Evolutionary conservation across 768 basidiomycete genomes (phyloP), one percentile per base, ranked within the genome.

Genomic region (Mycena maculata): DNA sequence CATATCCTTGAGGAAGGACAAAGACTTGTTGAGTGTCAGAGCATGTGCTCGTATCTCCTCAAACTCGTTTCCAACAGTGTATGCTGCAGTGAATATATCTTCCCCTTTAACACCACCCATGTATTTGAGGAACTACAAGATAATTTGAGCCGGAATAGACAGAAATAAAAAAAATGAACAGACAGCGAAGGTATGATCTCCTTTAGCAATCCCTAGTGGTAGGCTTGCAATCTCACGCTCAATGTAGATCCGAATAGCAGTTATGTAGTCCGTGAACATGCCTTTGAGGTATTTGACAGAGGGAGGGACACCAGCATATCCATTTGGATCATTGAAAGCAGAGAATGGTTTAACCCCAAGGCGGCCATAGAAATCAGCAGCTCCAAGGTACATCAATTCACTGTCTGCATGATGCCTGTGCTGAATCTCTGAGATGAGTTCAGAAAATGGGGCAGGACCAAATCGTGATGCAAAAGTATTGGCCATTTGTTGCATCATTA

Each of bases 361-460:
- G 6, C 13, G 33, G 33, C 33, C 33, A 36, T 36, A 36, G 33
- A 36, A 36, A 36, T 36, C 33, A 36, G 33, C 33, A 13, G 33
- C 33, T 13, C 8, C 33, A 13, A 36, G 33, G 13, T 36, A 36
- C 33, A 36, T 36, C 33, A 36, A 13, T 42, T 60, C 59, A 6
- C 20, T 49, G 10, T 39, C 45, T 2, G 60, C 60, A 41, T 61
- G 60, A 20, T 5, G 10, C 10, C n/a, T 4, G 11, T 52, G 16
- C 36, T 61, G 60, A 2, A 61, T 15, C 38, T 61, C 48, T 3
- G 60, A 49, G 1, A 61, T 33, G 7, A 61, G 20, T 27, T 61
- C 60, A 10, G 60, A 31, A 28, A 61, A 61, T 41, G 60, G 60
- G 6, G 60, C 22, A 1, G 60, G 48, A 20, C 60, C 60, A 10